Base-by-base conservation (phyloP, 2,329 filamentous ascomycete species). In the Diaporthe capsici region DNA sequence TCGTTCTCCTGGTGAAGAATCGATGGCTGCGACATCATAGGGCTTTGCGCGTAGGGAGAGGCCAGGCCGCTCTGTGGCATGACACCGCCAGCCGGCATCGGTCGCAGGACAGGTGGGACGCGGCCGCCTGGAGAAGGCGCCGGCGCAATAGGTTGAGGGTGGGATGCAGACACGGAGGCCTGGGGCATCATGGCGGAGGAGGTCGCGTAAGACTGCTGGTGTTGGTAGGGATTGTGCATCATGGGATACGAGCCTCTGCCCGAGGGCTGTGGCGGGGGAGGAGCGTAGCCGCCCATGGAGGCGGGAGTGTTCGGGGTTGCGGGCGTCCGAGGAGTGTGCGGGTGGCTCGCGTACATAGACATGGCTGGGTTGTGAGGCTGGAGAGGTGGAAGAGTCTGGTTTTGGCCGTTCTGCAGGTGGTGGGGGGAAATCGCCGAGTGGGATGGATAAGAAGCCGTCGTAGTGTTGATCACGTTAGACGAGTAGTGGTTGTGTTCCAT, bases 61-160 rank as follows among this genome's bases (percentile, higher is more conserved):
- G 85, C 85, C 80, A 92, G 86, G 51, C 88, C 88, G 12, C 87
- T 86, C 82, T 91, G 90, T 37, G 88, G 87, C 85, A 91, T 90
- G 75, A 92, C 86, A 65, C 90, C 92, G 79, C 91, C 90, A 1
- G 92, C 90, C 20, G 93, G 93, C 89, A 95, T 92, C n/a, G 92
- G 92, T 72, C 92, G 91, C 79, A 94, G 84, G 17, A 91, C 88
- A 25, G 91, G 91, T 76, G 91, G 90, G 28, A 86, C 86, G 51
- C 90, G 88, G 55, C 87, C 86, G 81, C 85, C 90, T 76, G 84
- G 85, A 67, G 85, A 86, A 57, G 93, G 93, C 57, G 94, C 94
- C 22, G 94, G 93, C 58, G 94, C 94, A 81, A 95, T 94, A 47
- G 93, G 92, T 84, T 95, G 93, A 61, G 93, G 93, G 82, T 95